These are phyloP conservation scores for Nematocida homosporus DNA, from an alignment of 371 early-diverging fungal species.

Conservation along the genomic window DNA sequence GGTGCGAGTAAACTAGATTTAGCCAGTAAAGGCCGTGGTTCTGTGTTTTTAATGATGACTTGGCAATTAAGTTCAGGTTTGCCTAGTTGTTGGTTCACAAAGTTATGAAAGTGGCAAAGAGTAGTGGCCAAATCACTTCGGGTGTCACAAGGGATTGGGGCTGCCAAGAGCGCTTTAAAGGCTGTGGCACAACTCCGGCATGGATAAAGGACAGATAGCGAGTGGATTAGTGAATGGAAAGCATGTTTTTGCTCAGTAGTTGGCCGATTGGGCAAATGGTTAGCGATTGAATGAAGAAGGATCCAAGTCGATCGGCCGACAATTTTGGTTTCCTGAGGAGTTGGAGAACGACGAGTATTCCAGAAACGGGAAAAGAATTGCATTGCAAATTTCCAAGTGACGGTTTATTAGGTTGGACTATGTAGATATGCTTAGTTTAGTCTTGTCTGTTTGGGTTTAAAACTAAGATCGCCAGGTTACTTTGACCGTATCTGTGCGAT, in stretches of 20 bases:
- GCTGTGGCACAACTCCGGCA: constrained; percentile 21
- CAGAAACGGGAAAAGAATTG: too few relatives aligned
- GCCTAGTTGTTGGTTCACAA: constrained; percentile 23
- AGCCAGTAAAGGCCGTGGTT: neutral
- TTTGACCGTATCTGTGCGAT: constrained; percentile 81
- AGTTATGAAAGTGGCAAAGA: constrained; percentile 48
- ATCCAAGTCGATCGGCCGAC: constrained; percentile 39
- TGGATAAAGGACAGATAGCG: constrained; percentile 38
- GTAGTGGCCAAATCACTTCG: neutral
- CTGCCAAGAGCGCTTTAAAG: neutral
- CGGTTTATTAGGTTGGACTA: neutral
- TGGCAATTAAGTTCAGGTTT: neutral
- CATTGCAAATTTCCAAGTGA: too few relatives aligned
- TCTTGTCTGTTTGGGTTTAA: neutral
- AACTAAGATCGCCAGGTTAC: constrained; percentile 80
- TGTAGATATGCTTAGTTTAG: neutral
- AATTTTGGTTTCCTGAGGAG: constrained; percentile 14
- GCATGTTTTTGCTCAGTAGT: constrained; percentile 19
- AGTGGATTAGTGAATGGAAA: constrained; percentile 3
- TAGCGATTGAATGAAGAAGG: constrained; percentile 42
- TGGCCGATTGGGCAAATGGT: constrained; percentile 22
- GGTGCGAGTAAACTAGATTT: neutral
- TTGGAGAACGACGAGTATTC: too few relatives aligned
- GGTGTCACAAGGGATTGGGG: neutral
- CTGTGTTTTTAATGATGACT: neutral